Base-by-base conservation (phyloP, 441 rosid species). In the Croton laevigatus region DNA sequence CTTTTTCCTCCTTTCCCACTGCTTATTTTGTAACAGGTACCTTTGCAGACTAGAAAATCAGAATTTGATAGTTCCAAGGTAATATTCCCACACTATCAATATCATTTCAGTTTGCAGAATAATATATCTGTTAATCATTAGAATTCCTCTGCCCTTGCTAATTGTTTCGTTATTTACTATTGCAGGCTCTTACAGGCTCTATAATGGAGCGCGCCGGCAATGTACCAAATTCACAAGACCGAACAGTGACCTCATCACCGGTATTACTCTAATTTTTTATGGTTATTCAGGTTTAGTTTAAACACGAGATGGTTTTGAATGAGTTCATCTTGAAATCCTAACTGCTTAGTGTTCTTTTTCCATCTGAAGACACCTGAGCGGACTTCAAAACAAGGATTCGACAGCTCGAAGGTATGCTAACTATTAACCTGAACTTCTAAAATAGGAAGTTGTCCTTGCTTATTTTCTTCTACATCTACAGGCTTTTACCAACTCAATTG, bases 401-500 rank as follows among this genome's bases (percentile, higher is more conserved):
- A 82, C 65, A 75, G 76, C 63, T 58, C 73, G 54, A 80, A 74
- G 81, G 86, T 80, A 65, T 42, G 70, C 17, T 32, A 44, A 49
- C 53, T 36, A 40, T 53, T 68, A 19, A 13, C 46, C 36, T 53
- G 20, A 13, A 27, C 19, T 38, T 58, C 11, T 36, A 34, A 20
- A 23, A 4, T 46, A 19, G 45, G 19, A 37, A 14, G 8, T 59
- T 37, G 16, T 20, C 68, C 70, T 58, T 40, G 4, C 45, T 42
- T 4, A 64, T 57, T 42, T 17, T 37, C 57, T 8, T 46, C 58
- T 59, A 45, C 27, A 14, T 62, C 9, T 73, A 75, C 86, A 93
- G 96, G 96, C 87, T 62, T 87, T 91, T 73, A 82, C 88, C 9
- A 96, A 96, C 62, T 86, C 85, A 6, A 82, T 89, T 27, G 76